Percentiles rank a stretch among this genome's conserved stretches.
These are phyloP conservation scores for Neofusicoccum umdonicola DNA, from an alignment of 2,329 filamentous ascomycete genomes.

Conservation along the genomic window DNA sequence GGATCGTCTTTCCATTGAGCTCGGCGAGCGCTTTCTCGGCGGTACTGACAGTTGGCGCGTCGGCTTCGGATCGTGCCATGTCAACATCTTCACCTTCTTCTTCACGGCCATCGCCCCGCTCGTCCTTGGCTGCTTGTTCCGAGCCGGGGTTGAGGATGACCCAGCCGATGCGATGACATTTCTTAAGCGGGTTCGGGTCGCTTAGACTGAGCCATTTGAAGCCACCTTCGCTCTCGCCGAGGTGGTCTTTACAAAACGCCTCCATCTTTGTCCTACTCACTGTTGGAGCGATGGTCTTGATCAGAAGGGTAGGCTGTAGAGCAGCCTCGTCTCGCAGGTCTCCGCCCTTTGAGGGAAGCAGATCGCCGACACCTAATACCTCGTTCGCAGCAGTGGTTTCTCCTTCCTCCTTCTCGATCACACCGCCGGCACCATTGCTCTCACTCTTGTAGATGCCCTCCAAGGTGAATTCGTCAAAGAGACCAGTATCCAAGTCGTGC, in stretches of 20 bases:
- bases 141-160: slow-evolving; percentile 86
- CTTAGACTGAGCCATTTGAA: slow-evolving; percentile 96
- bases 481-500: slow-evolving; percentile 76
- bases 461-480: slow-evolving; percentile 91
- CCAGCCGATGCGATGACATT: slow-evolving; percentile 97
- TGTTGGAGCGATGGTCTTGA: slow-evolving; percentile 96
- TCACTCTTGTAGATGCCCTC: slow-evolving; percentile 94
- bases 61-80: slow-evolving; percentile 24
- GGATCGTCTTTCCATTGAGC: slow-evolving; percentile 97
- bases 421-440: slow-evolving; percentile 78
- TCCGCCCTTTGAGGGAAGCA: slow-evolving; percentile 77
- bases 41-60: slow-evolving; percentile 45
- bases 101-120: slow-evolving; percentile 71
- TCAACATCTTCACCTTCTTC: slow-evolving; percentile 57
- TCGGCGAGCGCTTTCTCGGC: slow-evolving; percentile 87
- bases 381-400: slow-evolving; percentile 90
- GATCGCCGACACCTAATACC: slow-evolving; percentile 85
- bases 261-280: slow-evolving; percentile 93
- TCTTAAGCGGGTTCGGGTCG: slow-evolving; percentile 94
- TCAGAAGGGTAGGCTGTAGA: slow-evolving; percentile 85
- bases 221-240: slow-evolving; percentile 85
- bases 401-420: slow-evolving; percentile 92
- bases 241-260: slow-evolving; percentile 88
- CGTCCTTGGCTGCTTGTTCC: slow-evolving; percentile 63
- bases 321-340: slow-evolving; percentile 88